phyloP scores from a whole-genome alignment of 768 basidiomycete species.

The Termitomyces sp. region DNA sequence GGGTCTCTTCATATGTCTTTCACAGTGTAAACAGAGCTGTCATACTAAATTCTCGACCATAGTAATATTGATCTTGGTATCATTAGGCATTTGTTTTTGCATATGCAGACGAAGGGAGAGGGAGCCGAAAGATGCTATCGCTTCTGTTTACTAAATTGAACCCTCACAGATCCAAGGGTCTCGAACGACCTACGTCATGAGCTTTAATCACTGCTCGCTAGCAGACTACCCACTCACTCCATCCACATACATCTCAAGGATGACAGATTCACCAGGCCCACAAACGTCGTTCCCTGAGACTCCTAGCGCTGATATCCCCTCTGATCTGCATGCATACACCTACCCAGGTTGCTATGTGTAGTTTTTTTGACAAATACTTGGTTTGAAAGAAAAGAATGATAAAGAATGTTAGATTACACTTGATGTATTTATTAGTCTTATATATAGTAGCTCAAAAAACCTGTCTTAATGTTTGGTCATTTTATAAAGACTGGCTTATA shows the following conservation, averaged over 20 bases:
- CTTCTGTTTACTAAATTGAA: conserved; percentile 16
- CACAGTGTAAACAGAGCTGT: neutral
- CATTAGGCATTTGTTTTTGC: conserved; percentile 8
- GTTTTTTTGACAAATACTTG: too few species aligned
- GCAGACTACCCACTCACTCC: conserved; percentile 11
- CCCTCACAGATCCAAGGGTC: conserved; percentile 16
- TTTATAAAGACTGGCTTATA: too few species aligned
- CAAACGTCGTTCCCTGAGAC: too few species aligned
- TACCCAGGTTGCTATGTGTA: too few species aligned
- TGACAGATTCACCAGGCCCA: neutral
- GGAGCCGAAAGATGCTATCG: conserved; percentile 9
- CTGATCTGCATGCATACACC: neutral
- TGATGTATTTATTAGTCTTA: too few species aligned
- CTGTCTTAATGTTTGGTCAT: too few species aligned
- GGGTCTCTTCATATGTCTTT: conserved; percentile 10
- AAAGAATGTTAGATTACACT: too few species aligned
- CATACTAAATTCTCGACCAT: neutral
- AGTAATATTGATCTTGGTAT: conserved; percentile 10
- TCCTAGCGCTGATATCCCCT: too few species aligned
- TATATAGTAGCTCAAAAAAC: too few species aligned
- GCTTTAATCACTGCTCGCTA: conserved; percentile 12
- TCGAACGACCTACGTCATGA: conserved; percentile 12
- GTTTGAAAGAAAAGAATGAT: too few species aligned
- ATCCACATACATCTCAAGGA: conserved; percentile 3
- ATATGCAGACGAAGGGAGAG: conserved; percentile 7